phyloP scores from a whole-genome alignment of 164 flowering plant genomes.

The Taxillus chinensis region DNA sequence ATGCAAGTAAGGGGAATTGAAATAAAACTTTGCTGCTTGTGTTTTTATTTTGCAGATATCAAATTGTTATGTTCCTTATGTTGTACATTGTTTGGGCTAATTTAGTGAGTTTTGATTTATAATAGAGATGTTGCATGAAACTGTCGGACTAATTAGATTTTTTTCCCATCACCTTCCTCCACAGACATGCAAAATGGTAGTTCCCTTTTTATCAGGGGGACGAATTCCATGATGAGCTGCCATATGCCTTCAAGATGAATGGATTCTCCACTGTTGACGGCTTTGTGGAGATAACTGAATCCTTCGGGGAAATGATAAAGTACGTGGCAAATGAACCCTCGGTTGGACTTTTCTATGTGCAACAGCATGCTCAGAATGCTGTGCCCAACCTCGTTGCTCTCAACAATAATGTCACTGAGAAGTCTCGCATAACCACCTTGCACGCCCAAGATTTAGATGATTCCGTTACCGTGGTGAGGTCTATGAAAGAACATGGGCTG shows the following conservation, averaged over 20 bases:
- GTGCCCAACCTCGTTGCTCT: slow-evolving; percentile 53
- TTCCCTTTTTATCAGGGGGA: too few species aligned
- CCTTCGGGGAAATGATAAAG: slow-evolving; percentile 73
- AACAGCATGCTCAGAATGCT: slow-evolving; percentile 72
- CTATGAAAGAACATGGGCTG: slow-evolving; percentile 73
- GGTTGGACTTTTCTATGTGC: slow-evolving; percentile 81
- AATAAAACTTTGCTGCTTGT: too few species aligned
- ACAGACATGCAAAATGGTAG: too few species aligned
- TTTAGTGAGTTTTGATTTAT: too few species aligned
- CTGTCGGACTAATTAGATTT: too few species aligned
- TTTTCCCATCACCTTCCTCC: too few species aligned
- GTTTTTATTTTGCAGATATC: too few species aligned
- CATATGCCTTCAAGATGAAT: slow-evolving; percentile 34
- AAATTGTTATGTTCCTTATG: too few species aligned
- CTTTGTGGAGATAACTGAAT: slow-evolving; percentile 55
- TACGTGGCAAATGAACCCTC: slow-evolving; percentile 91
- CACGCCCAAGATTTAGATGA: slow-evolving; percentile 78
- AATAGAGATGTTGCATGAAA: too few species aligned
- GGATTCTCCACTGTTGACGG: slow-evolving; percentile 60
- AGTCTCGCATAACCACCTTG: slow-evolving; percentile 45
- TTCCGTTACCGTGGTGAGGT: slow-evolving; percentile 51
- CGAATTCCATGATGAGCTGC: slow-evolving; percentile 32
- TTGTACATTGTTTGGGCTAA: too few species aligned
- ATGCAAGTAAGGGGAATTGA: too few species aligned
- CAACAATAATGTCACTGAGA: slow-evolving; percentile 36